phyloP scores from a whole-genome alignment of 2,329 filamentous ascomycete genomes.

The Colletotrichum musicola region DNA sequence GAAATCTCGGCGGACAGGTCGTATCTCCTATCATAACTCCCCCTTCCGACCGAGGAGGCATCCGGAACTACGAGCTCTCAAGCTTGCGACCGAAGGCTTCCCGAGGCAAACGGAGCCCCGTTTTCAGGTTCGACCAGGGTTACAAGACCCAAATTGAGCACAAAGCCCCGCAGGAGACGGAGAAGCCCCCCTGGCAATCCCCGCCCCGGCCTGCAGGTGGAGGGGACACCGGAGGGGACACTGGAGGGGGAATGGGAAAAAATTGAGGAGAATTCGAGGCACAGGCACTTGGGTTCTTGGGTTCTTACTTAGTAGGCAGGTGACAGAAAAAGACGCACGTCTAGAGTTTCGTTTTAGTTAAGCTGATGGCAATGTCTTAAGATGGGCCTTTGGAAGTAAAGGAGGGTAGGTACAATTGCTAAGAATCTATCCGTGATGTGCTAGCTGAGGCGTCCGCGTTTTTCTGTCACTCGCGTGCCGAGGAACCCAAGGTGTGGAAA shows the following conservation, averaged over 20 bases:
- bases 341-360: no score
- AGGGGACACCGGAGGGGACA: background rate
- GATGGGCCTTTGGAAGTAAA: no score
- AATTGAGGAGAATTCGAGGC: background rate
- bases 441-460: no score
- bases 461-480: no score
- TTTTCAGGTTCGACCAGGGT: constrained; percentile 22
- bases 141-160: background rate
- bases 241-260: background rate
- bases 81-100: constrained; percentile 38
- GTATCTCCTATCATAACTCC: constrained; percentile 40
- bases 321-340: no score
- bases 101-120: constrained; percentile 22
- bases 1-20: constrained; percentile 4
- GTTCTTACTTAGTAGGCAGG: no score
- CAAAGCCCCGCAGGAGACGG: constrained; percentile 6
- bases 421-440: no score
- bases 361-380: no score
- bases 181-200: constrained; percentile 13
- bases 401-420: no score
- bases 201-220: constrained; percentile 10
- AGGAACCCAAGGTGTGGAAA: constrained; percentile 19
- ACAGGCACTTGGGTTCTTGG: no score
- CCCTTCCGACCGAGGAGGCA: constrained; percentile 26
- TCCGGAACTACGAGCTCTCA: constrained; percentile 36